Evolutionary conservation across 192 early-diverging fungal genomes (phyloP), one percentile per base, ranked within the genome.

Genomic region (Coemansia sp.): DNA sequence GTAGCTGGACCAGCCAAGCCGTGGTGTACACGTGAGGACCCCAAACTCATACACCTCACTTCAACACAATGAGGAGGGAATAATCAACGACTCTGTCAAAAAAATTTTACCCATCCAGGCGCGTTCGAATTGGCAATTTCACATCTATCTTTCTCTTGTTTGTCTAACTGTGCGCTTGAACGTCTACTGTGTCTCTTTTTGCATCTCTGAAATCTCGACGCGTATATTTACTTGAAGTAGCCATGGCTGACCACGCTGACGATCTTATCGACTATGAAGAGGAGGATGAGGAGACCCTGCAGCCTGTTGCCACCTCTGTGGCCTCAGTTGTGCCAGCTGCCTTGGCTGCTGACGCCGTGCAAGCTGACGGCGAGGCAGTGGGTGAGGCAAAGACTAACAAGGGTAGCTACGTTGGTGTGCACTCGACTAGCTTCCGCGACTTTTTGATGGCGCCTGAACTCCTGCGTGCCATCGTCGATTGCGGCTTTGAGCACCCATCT

Each of bases 401-500:
- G 81, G 96, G 96, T 32, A 94, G 92, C 60, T 98, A 98, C 72
- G 96, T 96, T 52, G 93, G 95, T 80, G 90, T 98, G 59, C 96
- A 98, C 82, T 92, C 96, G 17, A 98, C 96, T 36, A 94, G 95
- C 67, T 98, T 98, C 90, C 84, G 93, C 72, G 96, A 98, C 74
- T 97, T 98, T 67, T 72, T 98, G 60, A 85, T 98, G 74, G 95
- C 95, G 87, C 95, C 96, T 5, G 96, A 98, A 74, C 83, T 98
- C 33, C 67, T 94, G 44, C 87, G 94, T 48, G 91, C 94, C 57
- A 98, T 97, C 63, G 93, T 90, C 21, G 96, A 98, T 80, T 98
- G 95, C 63, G 96, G 96, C 83, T 98, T 98, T 67, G 96, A 98
- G 83, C 96, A 98, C 83, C 96, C 96, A 39, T 94, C 91, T 55